Base-by-base conservation (phyloP, 805 yeast genomes). In the Ogataea pilisensis region DNA sequence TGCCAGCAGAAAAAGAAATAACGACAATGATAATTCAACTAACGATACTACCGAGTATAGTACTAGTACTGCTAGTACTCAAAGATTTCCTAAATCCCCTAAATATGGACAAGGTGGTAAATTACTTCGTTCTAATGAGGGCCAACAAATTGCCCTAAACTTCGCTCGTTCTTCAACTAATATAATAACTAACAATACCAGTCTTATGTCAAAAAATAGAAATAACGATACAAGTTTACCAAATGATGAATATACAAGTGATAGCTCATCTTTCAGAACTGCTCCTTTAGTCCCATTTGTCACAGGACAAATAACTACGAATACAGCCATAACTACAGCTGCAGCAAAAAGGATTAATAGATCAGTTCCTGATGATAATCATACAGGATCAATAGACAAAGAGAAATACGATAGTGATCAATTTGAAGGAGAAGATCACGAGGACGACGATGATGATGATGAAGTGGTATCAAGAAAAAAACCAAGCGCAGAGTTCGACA, bases 21-120 rank as follows among this genome's bases (percentile, higher is more conserved):
- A 29, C 20, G 28, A 11, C 4, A 22, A 5, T 7, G 20, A 17
- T 22, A 13, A 16, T 16, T 26, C 36, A 20, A 18, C 33, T 2
- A 34, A 34, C 11, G 28, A 35, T n/a, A 20, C 24, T 21, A 25
- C 24, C 16, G n/a, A n/a, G n/a, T n/a, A n/a, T n/a, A n/a, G n/a
- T n/a, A 27, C 16, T 20, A 24, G 14, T 14, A 8, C 24, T 25
- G 30, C 51, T 16, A 51, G 48, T 21, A 33, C 40, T 6, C 49
- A 51, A n/a, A 41, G 76, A 40, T 73, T 73, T 44, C 78, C 78
- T 2, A 58, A 63, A 34, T 72, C 77, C 0, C 76, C 78, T 2
- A 66, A 65, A 31, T 71, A 68, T 43, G 69, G 70, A 0, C 69
- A 65, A 0, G 67, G 66, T 14, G 71, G 70, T 0, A 50, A 48